Conservation (phyloP, 306 rosid genomes). For the Trifolium dubium region DNA sequence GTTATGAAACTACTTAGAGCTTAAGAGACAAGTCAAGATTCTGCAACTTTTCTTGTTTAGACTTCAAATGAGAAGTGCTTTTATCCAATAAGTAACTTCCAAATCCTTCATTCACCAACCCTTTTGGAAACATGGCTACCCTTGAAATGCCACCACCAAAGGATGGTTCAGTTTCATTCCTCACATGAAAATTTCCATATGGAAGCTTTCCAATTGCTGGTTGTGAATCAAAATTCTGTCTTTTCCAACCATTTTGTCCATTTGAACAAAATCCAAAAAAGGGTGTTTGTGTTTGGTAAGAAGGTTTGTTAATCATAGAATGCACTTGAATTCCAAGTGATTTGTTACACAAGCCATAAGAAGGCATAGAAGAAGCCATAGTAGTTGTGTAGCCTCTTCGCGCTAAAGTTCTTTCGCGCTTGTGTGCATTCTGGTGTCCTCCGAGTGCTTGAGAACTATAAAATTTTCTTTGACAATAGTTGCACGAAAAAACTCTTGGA, state of each 20-base stretch:
- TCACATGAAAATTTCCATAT: slow-evolving; percentile 39
- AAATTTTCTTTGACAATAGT: slow-evolving; percentile 90
- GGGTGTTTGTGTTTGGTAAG: slow-evolving; percentile 49
- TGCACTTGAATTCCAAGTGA: slow-evolving; percentile 87
- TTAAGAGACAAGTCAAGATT: slow-evolving; percentile 95
- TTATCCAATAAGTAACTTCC: slow-evolving; percentile 46
- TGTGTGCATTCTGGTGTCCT: slow-evolving; percentile 98
- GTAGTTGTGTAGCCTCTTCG: slow-evolving; percentile 63
- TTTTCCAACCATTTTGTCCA: slow-evolving; percentile 56
- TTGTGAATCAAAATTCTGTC: slow-evolving; percentile 48
- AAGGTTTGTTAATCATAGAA: slow-evolving; percentile 82
- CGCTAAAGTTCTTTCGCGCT: slow-evolving; percentile 82
- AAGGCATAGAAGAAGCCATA: slow-evolving; percentile 70
- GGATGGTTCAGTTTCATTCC: slow-evolving; percentile 45
- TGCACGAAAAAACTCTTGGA: slow-evolving; percentile 88
- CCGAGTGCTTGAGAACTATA: slow-evolving; percentile 98
- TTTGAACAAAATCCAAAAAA: slow-evolving; percentile 44
- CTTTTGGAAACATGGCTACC: slow-evolving; percentile 54
- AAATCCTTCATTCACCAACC: slow-evolving; percentile 40
- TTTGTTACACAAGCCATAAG: slow-evolving; percentile 68
- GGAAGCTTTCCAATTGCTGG: slow-evolving; percentile 48
- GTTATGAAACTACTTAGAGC: slow-evolving; percentile 54
- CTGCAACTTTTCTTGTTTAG: slow-evolving; percentile 65
- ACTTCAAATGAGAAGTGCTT: slow-evolving; percentile 44
- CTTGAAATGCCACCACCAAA: slow-evolving; percentile 52